Conservation (phyloP, 352 stramenopile genomes). For the Aphanomyces euteiches region DNA sequence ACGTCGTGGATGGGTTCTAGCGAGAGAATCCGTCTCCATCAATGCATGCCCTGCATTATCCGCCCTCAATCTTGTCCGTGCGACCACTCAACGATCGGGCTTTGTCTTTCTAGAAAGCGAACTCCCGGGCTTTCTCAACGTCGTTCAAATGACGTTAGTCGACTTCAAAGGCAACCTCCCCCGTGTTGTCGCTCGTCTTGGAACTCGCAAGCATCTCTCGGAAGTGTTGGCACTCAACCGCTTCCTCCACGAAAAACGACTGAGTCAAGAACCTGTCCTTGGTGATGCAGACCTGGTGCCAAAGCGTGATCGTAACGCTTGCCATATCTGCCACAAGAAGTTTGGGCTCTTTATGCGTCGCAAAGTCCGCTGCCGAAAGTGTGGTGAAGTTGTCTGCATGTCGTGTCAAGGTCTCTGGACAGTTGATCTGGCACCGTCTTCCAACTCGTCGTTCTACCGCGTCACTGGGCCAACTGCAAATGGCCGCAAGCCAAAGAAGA, state of each 20-base stretch:
- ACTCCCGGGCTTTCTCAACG: conserved; percentile 61
- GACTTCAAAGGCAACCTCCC: conserved; percentile 57
- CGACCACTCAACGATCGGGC: conserved; percentile 81
- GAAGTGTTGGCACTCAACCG: conserved; percentile 23
- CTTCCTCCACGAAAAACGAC: conserved; percentile 26
- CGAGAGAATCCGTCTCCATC: conserved; percentile 81
- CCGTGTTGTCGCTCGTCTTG: conserved; percentile 20
- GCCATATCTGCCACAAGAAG: conserved; percentile 72
- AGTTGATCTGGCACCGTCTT: neutral
- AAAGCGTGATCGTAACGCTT: conserved; percentile 71
- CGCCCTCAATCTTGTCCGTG: conserved; percentile 72
- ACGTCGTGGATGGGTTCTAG: conserved; percentile 77
- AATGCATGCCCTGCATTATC: conserved; percentile 70
- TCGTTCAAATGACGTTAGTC: conserved; percentile 79
- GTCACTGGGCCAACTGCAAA: conserved; percentile 29
- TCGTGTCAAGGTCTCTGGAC: conserved; percentile 75
- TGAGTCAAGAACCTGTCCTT: conserved; percentile 26
- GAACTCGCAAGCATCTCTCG: neutral
- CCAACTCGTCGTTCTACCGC: neutral
- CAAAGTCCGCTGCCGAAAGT: conserved; percentile 85
- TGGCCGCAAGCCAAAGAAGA: conserved; percentile 50
- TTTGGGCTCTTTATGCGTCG: conserved; percentile 77
- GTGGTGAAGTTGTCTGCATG: conserved; percentile 82
- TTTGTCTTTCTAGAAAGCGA: conserved; percentile 78
- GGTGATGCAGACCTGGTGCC: conserved; percentile 74